These are phyloP conservation scores for Aegilops sharonensis DNA, from an alignment of 176 grass and related monocot species.

Conservation along the genomic window DNA sequence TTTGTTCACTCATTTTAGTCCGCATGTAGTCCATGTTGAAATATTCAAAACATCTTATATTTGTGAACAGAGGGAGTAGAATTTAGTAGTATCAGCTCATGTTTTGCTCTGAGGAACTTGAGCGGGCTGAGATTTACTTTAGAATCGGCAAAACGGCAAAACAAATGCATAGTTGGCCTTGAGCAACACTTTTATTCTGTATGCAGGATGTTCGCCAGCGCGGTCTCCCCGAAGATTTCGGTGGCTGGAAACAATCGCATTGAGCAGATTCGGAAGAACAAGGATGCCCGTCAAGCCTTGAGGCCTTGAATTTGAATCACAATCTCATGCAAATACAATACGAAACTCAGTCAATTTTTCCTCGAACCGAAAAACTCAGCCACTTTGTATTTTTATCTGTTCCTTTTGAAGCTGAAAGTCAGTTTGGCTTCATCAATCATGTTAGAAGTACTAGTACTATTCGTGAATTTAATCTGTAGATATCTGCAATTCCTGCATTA, in stretches of 20 bases:
- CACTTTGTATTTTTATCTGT: background rate
- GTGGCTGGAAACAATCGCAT: constrained; percentile 65
- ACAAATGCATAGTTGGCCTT: background rate
- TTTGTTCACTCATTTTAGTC: too few species aligned
- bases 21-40: too few species aligned
- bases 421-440: background rate
- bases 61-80: too few species aligned
- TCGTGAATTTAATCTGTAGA: constrained; percentile 10
- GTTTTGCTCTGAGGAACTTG: background rate
- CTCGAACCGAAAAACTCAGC: background rate
- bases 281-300: background rate
- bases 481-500: background rate
- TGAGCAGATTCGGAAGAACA: constrained; percentile 14
- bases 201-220: constrained; percentile 44
- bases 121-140: background rate
- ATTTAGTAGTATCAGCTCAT: background rate
- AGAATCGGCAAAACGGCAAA: background rate
- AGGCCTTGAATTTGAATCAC: background rate
- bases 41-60: too few species aligned
- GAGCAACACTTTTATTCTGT: constrained; percentile 16
- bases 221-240: constrained; percentile 43
- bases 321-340: background rate
- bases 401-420: background rate
- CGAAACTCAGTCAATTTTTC: background rate
- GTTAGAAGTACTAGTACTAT: background rate